These are phyloP conservation scores for Picochlorum sp. DNA, from an alignment of 139 green algal genomes.

Conservation along the genomic window DNA sequence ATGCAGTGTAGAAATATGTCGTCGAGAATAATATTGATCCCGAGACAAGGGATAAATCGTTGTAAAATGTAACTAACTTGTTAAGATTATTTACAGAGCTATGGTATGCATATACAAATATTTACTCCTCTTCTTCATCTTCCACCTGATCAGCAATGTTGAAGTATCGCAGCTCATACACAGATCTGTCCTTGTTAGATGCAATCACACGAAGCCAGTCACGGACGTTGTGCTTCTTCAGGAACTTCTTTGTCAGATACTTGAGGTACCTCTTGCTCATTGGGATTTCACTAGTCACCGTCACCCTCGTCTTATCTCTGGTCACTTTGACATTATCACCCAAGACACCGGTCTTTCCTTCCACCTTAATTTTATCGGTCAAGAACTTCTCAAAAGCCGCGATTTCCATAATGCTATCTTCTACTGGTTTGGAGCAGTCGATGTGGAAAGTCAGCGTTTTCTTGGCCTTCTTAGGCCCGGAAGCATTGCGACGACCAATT, in stretches of 20 bases:
- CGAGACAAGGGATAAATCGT: too few relatives aligned
- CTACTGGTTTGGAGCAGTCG: slow-evolving; percentile 84
- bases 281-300: slow-evolving; percentile 61
- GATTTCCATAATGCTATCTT: slow-evolving; percentile 90
- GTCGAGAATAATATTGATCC: too few relatives aligned
- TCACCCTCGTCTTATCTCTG: slow-evolving; percentile 86
- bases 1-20: too few relatives aligned
- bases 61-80: too few relatives aligned
- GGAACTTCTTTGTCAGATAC: slow-evolving; percentile 99
- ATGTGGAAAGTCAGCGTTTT: slow-evolving; percentile 69
- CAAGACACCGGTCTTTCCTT: slow-evolving; percentile 78
- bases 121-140: slow-evolving; percentile 64
- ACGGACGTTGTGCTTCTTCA: slow-evolving; percentile 99
- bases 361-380: slow-evolving; percentile 93
- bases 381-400: slow-evolving; percentile 97
- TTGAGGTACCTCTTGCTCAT: slow-evolving; percentile 93
- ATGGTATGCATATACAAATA: background rate
- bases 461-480: slow-evolving; percentile 53
- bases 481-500: slow-evolving; percentile 6
- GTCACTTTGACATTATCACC: slow-evolving; percentile 72
- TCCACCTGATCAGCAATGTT: slow-evolving; percentile 88
- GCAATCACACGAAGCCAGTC: slow-evolving; percentile 98
- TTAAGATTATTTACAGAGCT: too few relatives aligned
- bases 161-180: slow-evolving; percentile 99
- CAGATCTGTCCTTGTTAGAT: slow-evolving; percentile 91